Evolutionary conservation across 2,329 filamentous ascomycete species (phyloP), one percentile per base, ranked within the genome.

Genomic region (Cytospora piceicola): DNA sequence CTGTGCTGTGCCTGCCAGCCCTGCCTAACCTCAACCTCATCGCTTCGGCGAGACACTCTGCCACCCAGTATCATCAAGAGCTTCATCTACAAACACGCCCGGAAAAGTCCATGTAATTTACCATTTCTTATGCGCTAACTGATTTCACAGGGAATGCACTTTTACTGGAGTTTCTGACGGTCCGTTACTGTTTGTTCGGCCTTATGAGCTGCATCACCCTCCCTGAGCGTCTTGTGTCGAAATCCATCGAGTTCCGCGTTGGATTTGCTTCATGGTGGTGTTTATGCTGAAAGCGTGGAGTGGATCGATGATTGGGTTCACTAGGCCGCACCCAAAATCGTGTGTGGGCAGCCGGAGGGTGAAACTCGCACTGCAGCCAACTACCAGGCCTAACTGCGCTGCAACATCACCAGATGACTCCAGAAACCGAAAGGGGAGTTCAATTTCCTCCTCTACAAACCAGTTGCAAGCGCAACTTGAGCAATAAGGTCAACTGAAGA

Each of bases 351-450:
- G 63, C 49, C 46, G 58, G 55, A 66, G 63, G 49, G 60, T 61
- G 63, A 68, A 58, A 64, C 62, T 67, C 39, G 27, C 29, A 54
- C 55, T 65, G 51, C 63, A 68, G 56, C 60, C 59, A 15, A 36
- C 53, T 54, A 61, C 54, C 34, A 53, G 51, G 30, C 56, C 30
- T 58, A 49, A 51, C 55, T 17, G 24, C 42, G 24, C 66, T 66
- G 60, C 66, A 62, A 63, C 56, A 58, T 42, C 56, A 29, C 56
- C 63, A 68, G 58, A 58, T 53, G 53, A 49, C 39, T 15, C 22
- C 51, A n/a, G 59, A 66, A 55, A 57, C 14, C 29, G 24, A 36
- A 34, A 2, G n/a, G 22, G 22, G 59, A 22, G 36, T 57, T 57
- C 30, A n/a, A 22, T 30, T 14, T n/a, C 52, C n/a, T 32, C 29